These are phyloP conservation scores for Populus hybrid DNA, from an alignment of 441 rosid species.

Conservation along the genomic window DNA sequence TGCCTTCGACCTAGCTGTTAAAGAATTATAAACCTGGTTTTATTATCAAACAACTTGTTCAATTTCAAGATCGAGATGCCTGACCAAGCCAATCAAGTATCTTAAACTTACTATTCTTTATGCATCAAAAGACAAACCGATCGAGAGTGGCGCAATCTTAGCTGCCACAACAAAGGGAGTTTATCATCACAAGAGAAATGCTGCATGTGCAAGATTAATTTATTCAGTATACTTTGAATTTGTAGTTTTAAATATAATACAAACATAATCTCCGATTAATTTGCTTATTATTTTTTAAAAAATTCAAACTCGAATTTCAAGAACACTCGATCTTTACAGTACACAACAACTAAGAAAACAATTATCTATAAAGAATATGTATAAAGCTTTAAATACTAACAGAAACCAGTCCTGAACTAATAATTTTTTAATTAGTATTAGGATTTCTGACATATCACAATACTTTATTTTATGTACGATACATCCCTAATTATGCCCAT, in stretches of 20 bases:
- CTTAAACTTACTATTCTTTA: neutral
- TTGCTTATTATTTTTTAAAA: too few species aligned
- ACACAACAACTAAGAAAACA: too few species aligned
- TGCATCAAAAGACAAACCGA: neutral
- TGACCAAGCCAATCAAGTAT: neutral
- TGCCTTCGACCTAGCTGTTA: too few species aligned
- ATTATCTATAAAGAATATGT: too few species aligned
- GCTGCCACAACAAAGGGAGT: conserved; percentile 14
- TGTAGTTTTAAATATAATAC: neutral
- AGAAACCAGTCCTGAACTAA: too few species aligned
- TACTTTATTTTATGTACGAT: neutral
- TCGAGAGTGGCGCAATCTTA: conserved; percentile 18
- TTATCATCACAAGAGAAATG: conserved; percentile 5
- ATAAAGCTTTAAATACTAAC: too few species aligned
- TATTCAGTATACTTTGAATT: neutral
- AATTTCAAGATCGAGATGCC: neutral
- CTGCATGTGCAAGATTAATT: neutral
- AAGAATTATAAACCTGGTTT: too few species aligned
- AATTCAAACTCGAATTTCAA: too few species aligned
- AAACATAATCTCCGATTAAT: neutral
- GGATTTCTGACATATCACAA: too few species aligned
- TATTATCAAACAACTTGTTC: neutral
- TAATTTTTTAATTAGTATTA: too few species aligned
- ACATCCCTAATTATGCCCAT: neutral
- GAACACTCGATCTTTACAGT: too few species aligned